phyloP scores from a whole-genome alignment of 2,329 filamentous ascomycete genomes.

The Aspergillus novoparasiticus region DNA sequence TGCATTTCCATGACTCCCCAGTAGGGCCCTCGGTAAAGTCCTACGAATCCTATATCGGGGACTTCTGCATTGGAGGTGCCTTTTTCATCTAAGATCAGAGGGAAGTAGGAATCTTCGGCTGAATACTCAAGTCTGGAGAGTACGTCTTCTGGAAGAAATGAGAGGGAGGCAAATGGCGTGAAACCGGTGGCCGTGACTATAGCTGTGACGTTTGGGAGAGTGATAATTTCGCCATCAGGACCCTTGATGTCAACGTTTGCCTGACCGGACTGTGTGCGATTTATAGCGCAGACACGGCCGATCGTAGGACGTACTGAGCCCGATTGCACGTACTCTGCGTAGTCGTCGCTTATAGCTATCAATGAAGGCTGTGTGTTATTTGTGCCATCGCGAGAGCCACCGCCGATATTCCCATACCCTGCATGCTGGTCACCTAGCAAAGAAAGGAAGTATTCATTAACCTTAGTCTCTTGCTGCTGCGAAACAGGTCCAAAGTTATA shows the following conservation, averaged over 20 bases:
- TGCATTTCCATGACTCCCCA: constrained; percentile 91
- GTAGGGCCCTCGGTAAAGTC: constrained; percentile 81
- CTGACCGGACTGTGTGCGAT: constrained; percentile 3
- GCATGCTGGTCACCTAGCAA: constrained; percentile 51
- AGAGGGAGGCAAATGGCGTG: constrained; percentile 63
- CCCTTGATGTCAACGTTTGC: constrained; percentile 41
- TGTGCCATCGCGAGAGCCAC: constrained; percentile 41
- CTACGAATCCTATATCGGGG: constrained; percentile 73
- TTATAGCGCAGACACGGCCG: constrained; percentile 41
- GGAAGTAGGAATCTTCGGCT: constrained; percentile 56
- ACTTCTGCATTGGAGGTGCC: constrained; percentile 63
- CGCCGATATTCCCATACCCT: constrained; percentile 34
- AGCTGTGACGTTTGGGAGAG: constrained; percentile 62
- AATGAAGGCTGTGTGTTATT: constrained; percentile 59
- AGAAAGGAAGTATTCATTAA: constrained; percentile 52
- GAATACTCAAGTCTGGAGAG: constrained; percentile 62
- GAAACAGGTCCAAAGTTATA: constrained; percentile 68
- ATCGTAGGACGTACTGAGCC: constrained; percentile 58
- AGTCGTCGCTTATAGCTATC: constrained; percentile 71
- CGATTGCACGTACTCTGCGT: constrained; percentile 72
- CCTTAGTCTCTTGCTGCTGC: constrained; percentile 56
- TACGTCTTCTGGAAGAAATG: constrained; percentile 63
- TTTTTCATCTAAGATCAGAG: constrained; percentile 68
- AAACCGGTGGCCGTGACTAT: constrained; percentile 79
- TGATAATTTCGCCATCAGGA: constrained; percentile 35